Base-by-base conservation (phyloP, 495 filamentous ascomycete genomes). In the Lepidopterella palustris region DNA sequence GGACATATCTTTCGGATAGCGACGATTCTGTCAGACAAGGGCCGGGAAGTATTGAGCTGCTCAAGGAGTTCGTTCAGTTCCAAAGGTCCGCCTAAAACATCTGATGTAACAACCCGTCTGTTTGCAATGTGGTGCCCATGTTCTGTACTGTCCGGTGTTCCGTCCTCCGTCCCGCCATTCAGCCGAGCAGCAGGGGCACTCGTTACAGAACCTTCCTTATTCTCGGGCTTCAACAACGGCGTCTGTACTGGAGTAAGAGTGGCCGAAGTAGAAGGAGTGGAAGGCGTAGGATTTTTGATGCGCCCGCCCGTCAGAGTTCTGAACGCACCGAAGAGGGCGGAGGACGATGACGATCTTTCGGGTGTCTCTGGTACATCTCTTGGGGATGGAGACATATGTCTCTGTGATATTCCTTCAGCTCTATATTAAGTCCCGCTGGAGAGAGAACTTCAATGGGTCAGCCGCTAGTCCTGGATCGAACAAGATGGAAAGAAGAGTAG, bases 381-480 rank as follows among this genome's bases (percentile, higher is more conserved):
- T 26, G 59, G 39, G 9, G 60, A 47, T 39, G 64, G 64, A 69
- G 64, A 64, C 67, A 69, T 67, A 49, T 51, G 59, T 60, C 35
- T 39, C 20, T 29, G 11, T 26, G 59, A 21, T 32, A 27, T 27
- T 24, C 47, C 29, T 60, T 26, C 15, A 24, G 24, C 26, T 26
- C 15, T 24, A 24, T 50, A 24, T 24, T 50, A 50, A 15, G 20
- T 50, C 21, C 18, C 18, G 47, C 47, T 50, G 47, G 45, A 42
- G 13, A 42, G 13, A 42, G 13, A 13, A 18, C 18, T 15, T 42
- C 10, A 42, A 42, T n/a, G 10, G 18, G 35, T 42, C 2, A 42
- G 35, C 35, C 18, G 9, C 18, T 2, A 15, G 35, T 13, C 13
- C 3, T 15, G 2, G 10, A 11, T 3, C 10, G 10, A 18, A 4